Conservation (phyloP, 495 filamentous ascomycete genomes). For the Astrothelium macrocarpum region DNA sequence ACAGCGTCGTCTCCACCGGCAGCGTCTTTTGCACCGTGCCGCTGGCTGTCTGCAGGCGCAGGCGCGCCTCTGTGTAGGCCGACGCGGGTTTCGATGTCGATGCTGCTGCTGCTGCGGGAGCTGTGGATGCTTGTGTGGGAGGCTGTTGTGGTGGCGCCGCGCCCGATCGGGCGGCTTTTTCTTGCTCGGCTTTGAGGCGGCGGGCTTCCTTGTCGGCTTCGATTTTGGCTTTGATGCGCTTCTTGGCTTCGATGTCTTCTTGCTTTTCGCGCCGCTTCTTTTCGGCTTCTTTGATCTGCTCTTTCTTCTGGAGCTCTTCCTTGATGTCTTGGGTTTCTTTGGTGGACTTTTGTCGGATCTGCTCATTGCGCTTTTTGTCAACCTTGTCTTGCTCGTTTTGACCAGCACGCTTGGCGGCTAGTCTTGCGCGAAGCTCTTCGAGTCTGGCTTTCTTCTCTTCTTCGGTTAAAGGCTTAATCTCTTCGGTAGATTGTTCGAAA, state of each 20-base stretch:
- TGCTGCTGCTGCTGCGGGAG: slow-evolving; percentile 29
- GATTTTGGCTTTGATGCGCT: slow-evolving; percentile 81
- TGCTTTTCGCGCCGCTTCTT: slow-evolving; percentile 77
- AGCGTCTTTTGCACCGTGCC: slow-evolving; percentile 77
- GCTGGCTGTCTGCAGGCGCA: slow-evolving; percentile 66
- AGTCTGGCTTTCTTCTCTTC: slow-evolving; percentile 80
- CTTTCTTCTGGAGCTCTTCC: slow-evolving; percentile 67
- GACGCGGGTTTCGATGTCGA: slow-evolving; percentile 47
- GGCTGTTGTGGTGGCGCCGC: slow-evolving; percentile 42
- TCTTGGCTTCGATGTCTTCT: slow-evolving; percentile 78
- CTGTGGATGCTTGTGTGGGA: slow-evolving; percentile 15
- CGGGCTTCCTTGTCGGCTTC: slow-evolving; percentile 83
- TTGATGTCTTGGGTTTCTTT: slow-evolving; percentile 33
- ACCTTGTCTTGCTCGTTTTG: slow-evolving; percentile 67
- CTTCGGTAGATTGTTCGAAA: slow-evolving; percentile 87
- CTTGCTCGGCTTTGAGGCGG: slow-evolving; percentile 67
- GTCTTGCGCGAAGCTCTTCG: slow-evolving; percentile 59
- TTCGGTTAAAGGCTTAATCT: slow-evolving; percentile 80
- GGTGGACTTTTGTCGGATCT: slow-evolving; percentile 62
- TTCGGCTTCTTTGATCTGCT: slow-evolving; percentile 80
- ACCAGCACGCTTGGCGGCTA: slow-evolving; percentile 63
- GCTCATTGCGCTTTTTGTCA: slow-evolving; percentile 83
- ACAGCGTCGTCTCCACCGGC: slow-evolving; percentile 77
- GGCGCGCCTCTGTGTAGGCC: slow-evolving; percentile 66
- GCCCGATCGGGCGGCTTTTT: slow-evolving; percentile 76